A percentile compares a stretch with the other conserved stretches of the same genome.
Conservation (phyloP, 2,329 filamentous ascomycete species). For the Aspergillus oerlinghausenensis region DNA sequence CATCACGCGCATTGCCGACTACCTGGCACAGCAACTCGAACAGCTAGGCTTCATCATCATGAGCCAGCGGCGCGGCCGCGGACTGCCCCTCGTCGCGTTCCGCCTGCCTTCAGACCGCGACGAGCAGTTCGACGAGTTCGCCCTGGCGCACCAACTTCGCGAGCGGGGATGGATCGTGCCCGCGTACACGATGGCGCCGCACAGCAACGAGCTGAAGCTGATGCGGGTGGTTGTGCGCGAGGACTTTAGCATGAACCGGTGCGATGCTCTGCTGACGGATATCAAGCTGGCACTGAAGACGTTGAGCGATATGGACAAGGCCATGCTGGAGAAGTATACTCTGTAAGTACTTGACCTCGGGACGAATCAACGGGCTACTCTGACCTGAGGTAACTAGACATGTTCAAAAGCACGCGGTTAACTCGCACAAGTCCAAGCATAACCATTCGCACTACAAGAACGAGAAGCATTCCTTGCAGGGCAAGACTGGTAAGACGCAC, state of each 20-base stretch:
- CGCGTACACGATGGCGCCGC: conserved; percentile 93
- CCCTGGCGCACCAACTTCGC: conserved; percentile 77
- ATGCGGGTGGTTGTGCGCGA: conserved; percentile 88
- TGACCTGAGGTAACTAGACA: conserved; percentile 28
- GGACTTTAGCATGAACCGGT: conserved; percentile 79
- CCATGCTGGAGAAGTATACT: conserved; percentile 64
- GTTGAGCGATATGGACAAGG: conserved; percentile 69
- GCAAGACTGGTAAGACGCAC: conserved; percentile 87
- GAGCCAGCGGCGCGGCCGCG: conserved; percentile 70
- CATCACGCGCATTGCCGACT: conserved; percentile 83
- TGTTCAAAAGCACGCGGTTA: conserved; percentile 53
- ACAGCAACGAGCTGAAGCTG: conserved; percentile 80
- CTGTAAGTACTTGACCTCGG: conserved; percentile 44
- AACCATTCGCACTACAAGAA: conserved; percentile 54
- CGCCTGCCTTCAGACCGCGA: conserved; percentile 59
- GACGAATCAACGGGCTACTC: background rate
- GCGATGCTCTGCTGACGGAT: conserved; percentile 72
- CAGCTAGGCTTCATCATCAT: conserved; percentile 81
- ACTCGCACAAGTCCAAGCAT: conserved; percentile 51
- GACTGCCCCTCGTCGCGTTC: conserved; percentile 87
- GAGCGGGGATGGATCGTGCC: conserved; percentile 89
- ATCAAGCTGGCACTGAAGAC: conserved; percentile 71
- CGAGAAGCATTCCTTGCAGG: conserved; percentile 83
- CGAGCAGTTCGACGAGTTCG: conserved; percentile 67
- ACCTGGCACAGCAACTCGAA: conserved; percentile 69